Evolutionary conservation across 768 basidiomycete genomes (phyloP).

Genomic region (Tremella fuciformis): DNA sequence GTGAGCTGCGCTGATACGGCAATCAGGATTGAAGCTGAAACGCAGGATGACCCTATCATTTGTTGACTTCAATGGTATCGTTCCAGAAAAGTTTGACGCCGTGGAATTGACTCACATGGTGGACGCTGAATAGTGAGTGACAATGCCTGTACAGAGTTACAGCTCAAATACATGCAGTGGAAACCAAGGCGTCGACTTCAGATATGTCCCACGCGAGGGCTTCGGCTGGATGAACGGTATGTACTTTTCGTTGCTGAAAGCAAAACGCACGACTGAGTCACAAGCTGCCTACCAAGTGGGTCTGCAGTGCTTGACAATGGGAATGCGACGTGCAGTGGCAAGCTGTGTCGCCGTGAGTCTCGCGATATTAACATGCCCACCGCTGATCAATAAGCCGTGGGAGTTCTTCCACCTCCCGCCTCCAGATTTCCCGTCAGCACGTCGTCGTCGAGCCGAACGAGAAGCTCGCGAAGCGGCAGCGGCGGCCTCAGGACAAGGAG

Average conservation of each 20-base stretch:
- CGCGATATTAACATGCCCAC: background rate
- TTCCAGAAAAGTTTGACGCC: conserved; percentile 98
- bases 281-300: conserved; percentile 93
- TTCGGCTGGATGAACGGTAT: conserved; percentile 98
- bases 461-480: conserved; percentile 41
- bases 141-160: no score
- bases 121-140: conserved; percentile 76
- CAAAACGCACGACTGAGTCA: background rate
- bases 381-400: conserved; percentile 34
- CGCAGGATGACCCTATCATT: conserved; percentile 48
- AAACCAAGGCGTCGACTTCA: conserved; percentile 81
- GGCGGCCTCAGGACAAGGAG: conserved; percentile 44
- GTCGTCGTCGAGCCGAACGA: conserved; percentile 38
- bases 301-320: conserved; percentile 84
- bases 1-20: conserved; percentile 55
- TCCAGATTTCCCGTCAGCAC: conserved; percentile 43
- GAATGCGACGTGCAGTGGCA: conserved; percentile 93
- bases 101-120: conserved; percentile 93
- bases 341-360: conserved; percentile 65
- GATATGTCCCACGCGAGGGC: conserved; percentile 93
- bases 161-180: conserved; percentile 16
- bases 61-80: conserved; percentile 95
- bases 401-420: conserved; percentile 47
- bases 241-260: conserved; percentile 33
- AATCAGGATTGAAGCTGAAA: conserved; percentile 4